These are phyloP conservation scores for Rhodotorula diobovata DNA, from an alignment of 768 basidiomycete genomes.

Conservation along the genomic window DNA sequence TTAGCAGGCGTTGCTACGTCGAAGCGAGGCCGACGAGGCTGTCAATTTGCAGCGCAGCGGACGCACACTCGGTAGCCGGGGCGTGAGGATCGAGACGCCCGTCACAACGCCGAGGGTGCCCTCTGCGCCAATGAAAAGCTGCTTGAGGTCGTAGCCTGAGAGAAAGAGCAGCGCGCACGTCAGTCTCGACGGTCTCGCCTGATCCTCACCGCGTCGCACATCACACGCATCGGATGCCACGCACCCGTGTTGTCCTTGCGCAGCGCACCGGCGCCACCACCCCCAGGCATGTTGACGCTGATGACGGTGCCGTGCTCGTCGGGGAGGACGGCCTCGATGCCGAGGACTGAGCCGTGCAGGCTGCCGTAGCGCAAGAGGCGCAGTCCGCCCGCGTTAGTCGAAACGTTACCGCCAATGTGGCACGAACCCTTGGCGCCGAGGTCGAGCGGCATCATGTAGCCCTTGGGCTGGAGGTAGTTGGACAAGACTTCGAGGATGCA, in stretches of 20 bases:
- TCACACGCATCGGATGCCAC: no score
- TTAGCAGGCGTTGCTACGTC: not conserved
- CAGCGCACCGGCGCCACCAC: slow-evolving; percentile 47
- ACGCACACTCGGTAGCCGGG: slow-evolving; percentile 58
- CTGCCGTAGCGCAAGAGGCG: slow-evolving; percentile 90
- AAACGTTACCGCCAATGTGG: slow-evolving; percentile 94
- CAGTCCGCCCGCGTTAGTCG: slow-evolving; percentile 97
- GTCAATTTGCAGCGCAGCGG: not conserved
- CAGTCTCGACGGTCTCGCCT: not conserved
- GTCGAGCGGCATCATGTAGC: slow-evolving; percentile 81
- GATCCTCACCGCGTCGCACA: no score
- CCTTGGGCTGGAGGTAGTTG: slow-evolving; percentile 74
- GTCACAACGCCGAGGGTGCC: slow-evolving; percentile 95
- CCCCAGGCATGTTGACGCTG: slow-evolving; percentile 69
- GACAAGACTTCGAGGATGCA: slow-evolving; percentile 84
- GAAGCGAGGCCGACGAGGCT: not conserved
- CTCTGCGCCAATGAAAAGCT: slow-evolving; percentile 95
- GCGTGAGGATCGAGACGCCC: slow-evolving; percentile 87
- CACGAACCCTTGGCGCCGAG: slow-evolving; percentile 53
- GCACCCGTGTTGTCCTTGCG: slow-evolving; percentile 95
- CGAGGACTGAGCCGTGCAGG: slow-evolving; percentile 87
- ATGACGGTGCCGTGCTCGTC: slow-evolving; percentile 76
- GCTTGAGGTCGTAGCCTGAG: slow-evolving; percentile 92
- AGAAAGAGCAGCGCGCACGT: not conserved
- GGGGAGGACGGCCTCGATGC: slow-evolving; percentile 89